These are phyloP conservation scores for Neurospora sp. DNA, from an alignment of 495 filamentous ascomycete species.

Conservation along the genomic window DNA sequence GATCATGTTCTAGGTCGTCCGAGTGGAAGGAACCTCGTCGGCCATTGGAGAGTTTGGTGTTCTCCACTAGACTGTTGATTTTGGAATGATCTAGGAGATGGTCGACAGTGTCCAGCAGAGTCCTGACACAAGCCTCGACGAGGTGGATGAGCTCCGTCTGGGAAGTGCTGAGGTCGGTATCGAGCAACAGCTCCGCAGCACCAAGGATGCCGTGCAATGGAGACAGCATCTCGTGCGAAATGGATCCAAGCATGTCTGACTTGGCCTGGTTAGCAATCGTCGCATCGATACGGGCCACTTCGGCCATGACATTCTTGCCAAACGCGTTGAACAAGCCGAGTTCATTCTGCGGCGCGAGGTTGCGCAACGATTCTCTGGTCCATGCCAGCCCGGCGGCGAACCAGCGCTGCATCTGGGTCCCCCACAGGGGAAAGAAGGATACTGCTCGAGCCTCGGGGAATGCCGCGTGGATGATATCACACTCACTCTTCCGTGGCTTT, in stretches of 20 bases:
- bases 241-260: conserved; percentile 59
- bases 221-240: conserved; percentile 70
- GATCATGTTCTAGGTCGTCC: background rate
- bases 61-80: conserved; percentile 2
- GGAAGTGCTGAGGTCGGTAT: conserved; percentile 38
- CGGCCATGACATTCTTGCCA: conserved; percentile 50
- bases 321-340: conserved; percentile 42
- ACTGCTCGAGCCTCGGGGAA: conserved; percentile 46
- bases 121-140: conserved; percentile 64
- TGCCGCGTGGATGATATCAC: conserved; percentile 9
- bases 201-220: conserved; percentile 70
- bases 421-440: conserved; percentile 58
- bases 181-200: conserved; percentile 58
- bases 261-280: conserved; percentile 41
- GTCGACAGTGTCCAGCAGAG: conserved; percentile 69
- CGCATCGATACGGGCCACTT: conserved; percentile 43
- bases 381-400: conserved; percentile 59
- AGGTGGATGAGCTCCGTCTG: conserved; percentile 61
- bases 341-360: conserved; percentile 35
- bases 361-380: conserved; percentile 36
- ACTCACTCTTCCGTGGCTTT: conserved; percentile 4
- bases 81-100: conserved; percentile 27
- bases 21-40: background rate
- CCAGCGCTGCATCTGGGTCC: conserved; percentile 58
- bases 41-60: background rate